A percentile compares a stretch with the other conserved stretches of the same genome.
These are phyloP conservation scores for Allium cepa DNA, from an alignment of 106 monocot genomes.

Conservation along the genomic window DNA sequence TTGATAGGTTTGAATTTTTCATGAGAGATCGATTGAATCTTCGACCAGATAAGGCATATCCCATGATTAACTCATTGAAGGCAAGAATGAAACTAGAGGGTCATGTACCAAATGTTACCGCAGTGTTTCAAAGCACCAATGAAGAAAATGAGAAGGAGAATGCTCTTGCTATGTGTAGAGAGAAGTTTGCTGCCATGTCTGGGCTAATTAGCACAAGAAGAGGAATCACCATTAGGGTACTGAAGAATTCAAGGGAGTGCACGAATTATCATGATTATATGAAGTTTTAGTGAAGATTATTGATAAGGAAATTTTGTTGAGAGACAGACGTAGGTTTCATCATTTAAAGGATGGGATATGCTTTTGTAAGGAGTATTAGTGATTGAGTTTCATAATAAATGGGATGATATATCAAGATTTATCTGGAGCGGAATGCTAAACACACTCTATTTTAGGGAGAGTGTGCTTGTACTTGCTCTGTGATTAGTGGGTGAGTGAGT, in stretches of 20 bases:
- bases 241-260: slow-evolving; percentile 26
- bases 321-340: slow-evolving; percentile 26
- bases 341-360: slow-evolving; percentile 23
- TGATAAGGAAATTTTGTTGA: slow-evolving; percentile 12
- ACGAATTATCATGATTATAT: slow-evolving; percentile 23
- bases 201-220: slow-evolving; percentile 13
- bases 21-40: slow-evolving; percentile 21
- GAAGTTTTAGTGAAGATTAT: slow-evolving; percentile 15
- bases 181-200: slow-evolving; percentile 23
- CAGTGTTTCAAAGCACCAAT: slow-evolving; percentile 13
- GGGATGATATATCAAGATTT: too few species aligned
- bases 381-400: not conserved
- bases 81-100: slow-evolving; percentile 17
- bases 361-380: slow-evolving; percentile 28
- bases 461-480: too few species aligned
- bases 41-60: slow-evolving; percentile 12
- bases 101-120: slow-evolving; percentile 10
- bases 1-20: slow-evolving; percentile 25
- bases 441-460: too few species aligned
- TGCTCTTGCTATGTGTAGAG: slow-evolving; percentile 16
- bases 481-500: too few species aligned
- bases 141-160: slow-evolving; percentile 22
- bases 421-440: too few species aligned
- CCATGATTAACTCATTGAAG: slow-evolving; percentile 9
- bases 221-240: slow-evolving; percentile 14